Base-by-base conservation (phyloP, 1,284 basidiomycete species). In the Pseudozyma hubeiensis region DNA sequence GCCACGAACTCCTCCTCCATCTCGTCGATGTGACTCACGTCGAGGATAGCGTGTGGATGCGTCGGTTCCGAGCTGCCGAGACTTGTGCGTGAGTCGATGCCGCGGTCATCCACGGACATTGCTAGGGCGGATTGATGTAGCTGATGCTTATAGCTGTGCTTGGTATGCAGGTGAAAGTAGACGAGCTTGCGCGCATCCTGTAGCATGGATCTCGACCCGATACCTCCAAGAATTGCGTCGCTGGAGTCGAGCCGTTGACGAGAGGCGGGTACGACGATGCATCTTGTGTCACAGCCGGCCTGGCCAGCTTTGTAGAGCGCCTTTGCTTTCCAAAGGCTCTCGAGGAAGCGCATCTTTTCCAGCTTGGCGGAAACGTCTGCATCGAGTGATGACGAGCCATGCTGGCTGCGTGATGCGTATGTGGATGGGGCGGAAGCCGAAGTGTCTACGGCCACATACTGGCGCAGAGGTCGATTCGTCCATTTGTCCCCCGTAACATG, bases 291-390 rank as follows among this genome's bases (percentile, higher is more conserved):
- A 51, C 79, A 75, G 45, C 67, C 57, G 29, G 51, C 50, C 10
- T 67, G 69, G 9, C 50, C 43, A 16, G 82, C 66, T 48, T 79
- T 82, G 70, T 58, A 60, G 8, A 84, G 62, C 14, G 81, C 82
- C 47, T 82, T 81, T 9, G 82, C 79, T 17, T 75, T 65, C 80
- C 81, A 83, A 3, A 84, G 52, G 17, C 75, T 80, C 37, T 83
- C 81, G 43, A 83, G 71, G 67, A 84, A 84, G n/a, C 75, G 70
- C 45, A 74, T 65, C 62, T 82, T 82, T 49, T 81, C 77, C 7
- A 70, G 47, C 35, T 80, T 66, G 10, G 77, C 77, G 14, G 73
- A 68, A 29, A 65, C 52, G 13, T 75, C 73, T 6, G 53, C 51
- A 35, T 71, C 67, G 44, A 67, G 57, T 6, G 61, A 41, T 7